Evolutionary conservation across 2,329 filamentous ascomycete genomes (phyloP).

Genomic region (Microascus cirrosus): DNA sequence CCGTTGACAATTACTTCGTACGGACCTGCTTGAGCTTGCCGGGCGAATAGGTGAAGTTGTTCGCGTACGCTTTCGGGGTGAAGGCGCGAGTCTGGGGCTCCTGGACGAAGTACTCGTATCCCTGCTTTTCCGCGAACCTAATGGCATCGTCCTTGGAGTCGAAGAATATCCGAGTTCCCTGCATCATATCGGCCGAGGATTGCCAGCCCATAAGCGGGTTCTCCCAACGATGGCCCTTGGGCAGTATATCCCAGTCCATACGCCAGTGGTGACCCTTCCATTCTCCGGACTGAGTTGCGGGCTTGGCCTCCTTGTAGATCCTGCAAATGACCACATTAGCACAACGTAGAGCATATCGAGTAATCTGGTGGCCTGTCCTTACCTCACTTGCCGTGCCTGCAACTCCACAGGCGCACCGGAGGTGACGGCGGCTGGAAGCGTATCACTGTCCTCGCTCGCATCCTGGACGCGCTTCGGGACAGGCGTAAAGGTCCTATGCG

Average conservation of each 20-base stretch:
- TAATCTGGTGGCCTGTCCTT: slow-evolving; percentile 18
- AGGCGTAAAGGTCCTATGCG: slow-evolving; percentile 70
- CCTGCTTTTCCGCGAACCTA: slow-evolving; percentile 92
- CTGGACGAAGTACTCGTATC: slow-evolving; percentile 98
- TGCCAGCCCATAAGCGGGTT: slow-evolving; percentile 99
- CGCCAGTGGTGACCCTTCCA: slow-evolving; percentile 83
- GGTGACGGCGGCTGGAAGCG: slow-evolving; percentile 71
- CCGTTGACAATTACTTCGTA: slow-evolving; percentile 54
- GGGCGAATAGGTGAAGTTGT: slow-evolving; percentile 82
- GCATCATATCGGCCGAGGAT: slow-evolving; percentile 88
- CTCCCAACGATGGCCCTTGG: slow-evolving; percentile 94
- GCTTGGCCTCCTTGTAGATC: slow-evolving; percentile 84
- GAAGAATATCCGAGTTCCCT: slow-evolving; percentile 86
- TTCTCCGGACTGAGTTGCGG: slow-evolving; percentile 89
- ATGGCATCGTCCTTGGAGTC: slow-evolving; percentile 91
- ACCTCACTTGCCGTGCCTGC: slow-evolving; percentile 90
- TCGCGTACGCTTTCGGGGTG: slow-evolving; percentile 86
- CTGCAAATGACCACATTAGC: slow-evolving; percentile 29
- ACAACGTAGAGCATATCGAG: slow-evolving; percentile 5
- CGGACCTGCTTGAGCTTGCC: slow-evolving; percentile 81
- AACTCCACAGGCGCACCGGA: slow-evolving; percentile 91
- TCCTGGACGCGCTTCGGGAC: slow-evolving; percentile 84
- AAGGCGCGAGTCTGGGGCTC: slow-evolving; percentile 86
- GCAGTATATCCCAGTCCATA: slow-evolving; percentile 95
- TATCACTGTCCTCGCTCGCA: slow-evolving; percentile 69